Base-by-base conservation (phyloP, 306 rosid species). In the Vigna angularis region DNA sequence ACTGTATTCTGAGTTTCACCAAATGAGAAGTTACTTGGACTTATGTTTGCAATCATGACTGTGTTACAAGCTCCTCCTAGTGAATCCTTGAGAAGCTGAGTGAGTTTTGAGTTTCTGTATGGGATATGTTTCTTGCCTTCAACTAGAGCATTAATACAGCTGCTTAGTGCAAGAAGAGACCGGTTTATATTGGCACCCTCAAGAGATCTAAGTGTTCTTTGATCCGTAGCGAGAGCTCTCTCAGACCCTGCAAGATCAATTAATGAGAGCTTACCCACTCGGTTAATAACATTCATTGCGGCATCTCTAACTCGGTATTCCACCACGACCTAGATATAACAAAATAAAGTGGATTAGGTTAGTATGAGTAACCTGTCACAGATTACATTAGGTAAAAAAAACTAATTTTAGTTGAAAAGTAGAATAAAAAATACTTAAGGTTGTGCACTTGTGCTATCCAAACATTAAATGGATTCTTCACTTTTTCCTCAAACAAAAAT, bases 111-210 rank as follows among this genome's bases (percentile, higher is more conserved):
- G 73, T 95, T 95, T 52, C 98, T 65, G 53, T 85, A 95, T 15
- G 99, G 99, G 76, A 93, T 87, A 88, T 95, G 99, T 65, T 95
- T 95, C 93, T 95, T 95, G 47, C 99, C 98, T 82, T 95, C 98
- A 38, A 91, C 97, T 11, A 93, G 97, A 76, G 98, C 93, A 78
- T 95, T 95, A 78, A 95, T 95, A 81, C 99, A 95, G 81, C 99
- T 93, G 77, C 98, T 95, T 53, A 95, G 93, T 48, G 98, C 97
- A 38, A 95, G 91, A 70, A 93, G 97, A 32, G 99, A 95, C 66
- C 98, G 87, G 75, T 95, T 95, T 81, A 95, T 95, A 63, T 91
- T 95, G 66, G 99, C 99, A 68, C 99, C 99, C 79, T 95, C 99
- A 0, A 95, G 92, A 75, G 99, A 95, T 84, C 98, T 86, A 58